Base-by-base conservation (phyloP, 106 monocot genomes). In the Dendrobium nobile region DNA sequence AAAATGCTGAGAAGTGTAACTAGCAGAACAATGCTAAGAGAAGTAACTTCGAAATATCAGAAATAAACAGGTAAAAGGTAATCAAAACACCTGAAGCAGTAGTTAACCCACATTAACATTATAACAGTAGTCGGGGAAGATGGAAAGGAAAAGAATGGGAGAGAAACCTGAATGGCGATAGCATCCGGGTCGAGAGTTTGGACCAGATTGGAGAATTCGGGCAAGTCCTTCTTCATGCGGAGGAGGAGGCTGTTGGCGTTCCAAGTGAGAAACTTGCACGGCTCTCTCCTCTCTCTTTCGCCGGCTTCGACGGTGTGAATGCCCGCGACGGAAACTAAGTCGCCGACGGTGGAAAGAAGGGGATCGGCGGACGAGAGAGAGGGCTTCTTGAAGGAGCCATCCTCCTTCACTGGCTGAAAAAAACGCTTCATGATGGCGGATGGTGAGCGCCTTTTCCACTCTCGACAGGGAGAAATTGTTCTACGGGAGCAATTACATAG, bases 231-330 rank as follows among this genome's bases (percentile, higher is more conserved):
- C 90, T 98, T 98, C 31, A 85, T 85, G 16, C 98, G 92, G 74
- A 98, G 92, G 64, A 98, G 94, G 45, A 98, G 79, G 83, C 98
- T 98, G 86, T 98, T 98, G 67, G 98, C 98, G 77, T 98, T 98
- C 98, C 98, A 98, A 1, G 98, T 95, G n/a, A 98, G 22, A 76
- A 95, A 91, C 88, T 83, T 98, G 55, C 79, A 75, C 54, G 98
- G 98, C 44, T 87, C 90, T 58, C 64, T 56, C 55, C 74, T 84
- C 78, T 77, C 77, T 13, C 8, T 42, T 54, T 13, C 79, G 4
- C 15, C 64, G n/a, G 80, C 79, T 1, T 16, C 79, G 6, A 40
- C 83, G 0, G 15, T 76, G n/a, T 19, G 73, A 7, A 28, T 54
- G 4, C 31, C 80, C 9, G 75, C 67, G n/a, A 9, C 70, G 33